A percentile compares a stretch with the other conserved stretches of the same genome.
Conservation (phyloP, 2,329 filamentous ascomycete species). For the Macrophomina tecta region DNA sequence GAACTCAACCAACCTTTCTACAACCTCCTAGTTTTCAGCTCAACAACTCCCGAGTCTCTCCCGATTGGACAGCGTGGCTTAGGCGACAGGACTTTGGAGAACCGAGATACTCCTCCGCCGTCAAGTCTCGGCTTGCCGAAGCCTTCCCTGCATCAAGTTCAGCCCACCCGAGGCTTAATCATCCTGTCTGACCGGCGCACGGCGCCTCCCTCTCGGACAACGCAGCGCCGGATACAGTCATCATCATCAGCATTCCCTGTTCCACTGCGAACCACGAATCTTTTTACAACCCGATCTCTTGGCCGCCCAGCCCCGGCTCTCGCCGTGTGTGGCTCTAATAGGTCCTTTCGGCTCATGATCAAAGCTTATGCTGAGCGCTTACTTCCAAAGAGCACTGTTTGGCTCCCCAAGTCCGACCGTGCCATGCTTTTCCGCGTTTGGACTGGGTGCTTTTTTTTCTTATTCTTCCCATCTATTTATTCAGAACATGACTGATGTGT, state of each 20-base stretch:
- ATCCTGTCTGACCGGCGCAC: conserved; percentile 12
- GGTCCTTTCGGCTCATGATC: not conserved
- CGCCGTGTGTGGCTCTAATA: conserved; percentile 1
- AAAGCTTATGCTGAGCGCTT: not conserved
- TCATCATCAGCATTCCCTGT: not conserved
- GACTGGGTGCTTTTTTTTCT: not conserved
- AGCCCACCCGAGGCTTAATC: conserved; percentile 1
- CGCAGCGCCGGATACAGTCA: conserved; percentile 20
- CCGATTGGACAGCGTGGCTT: not conserved
- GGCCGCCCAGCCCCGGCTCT: not conserved
- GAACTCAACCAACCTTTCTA: not conserved
- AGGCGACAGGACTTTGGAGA: conserved; percentile 4
- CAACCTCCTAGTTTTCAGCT: not conserved
- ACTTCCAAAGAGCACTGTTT: not conserved
- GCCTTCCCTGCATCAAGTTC: not conserved
- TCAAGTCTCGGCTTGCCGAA: conserved; percentile 11
- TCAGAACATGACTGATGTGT: conserved; percentile 6
- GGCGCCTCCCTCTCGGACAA: conserved; percentile 20
- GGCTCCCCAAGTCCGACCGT: conserved; percentile 13
- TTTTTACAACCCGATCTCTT: not conserved
- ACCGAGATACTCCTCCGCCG: not conserved
- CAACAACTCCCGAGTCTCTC: not conserved
- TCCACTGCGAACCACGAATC: not conserved
- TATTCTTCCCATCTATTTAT: conserved; percentile 17
- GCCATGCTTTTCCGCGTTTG: not conserved